Evolutionary conservation across 805 yeast genomes (phyloP).

Genomic region (Lachancea nothofagi): DNA sequence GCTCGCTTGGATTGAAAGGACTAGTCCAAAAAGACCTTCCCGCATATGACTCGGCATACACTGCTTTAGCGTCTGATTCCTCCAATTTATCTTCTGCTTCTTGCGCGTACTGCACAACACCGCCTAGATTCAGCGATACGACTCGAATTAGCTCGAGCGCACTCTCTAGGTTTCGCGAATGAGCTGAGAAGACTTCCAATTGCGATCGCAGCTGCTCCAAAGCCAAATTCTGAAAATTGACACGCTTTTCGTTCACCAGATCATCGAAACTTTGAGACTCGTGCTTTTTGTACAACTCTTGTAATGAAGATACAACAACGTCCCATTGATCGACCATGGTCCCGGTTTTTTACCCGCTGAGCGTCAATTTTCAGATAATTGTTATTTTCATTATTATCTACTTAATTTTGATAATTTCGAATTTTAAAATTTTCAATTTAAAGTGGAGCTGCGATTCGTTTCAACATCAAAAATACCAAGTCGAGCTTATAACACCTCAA

Average conservation of each 20-base stretch:
- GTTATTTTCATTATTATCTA: too few relatives aligned
- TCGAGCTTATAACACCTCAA: neutral
- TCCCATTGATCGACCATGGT: constrained; percentile 63
- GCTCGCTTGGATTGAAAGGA: constrained; percentile 54
- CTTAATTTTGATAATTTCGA: neutral
- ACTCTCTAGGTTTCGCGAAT: constrained; percentile 53
- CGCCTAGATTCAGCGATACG: constrained; percentile 42
- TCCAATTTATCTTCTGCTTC: constrained; percentile 4
- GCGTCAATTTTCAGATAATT: too few relatives aligned
- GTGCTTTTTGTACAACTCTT: constrained; percentile 60
- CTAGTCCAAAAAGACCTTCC: constrained; percentile 49
- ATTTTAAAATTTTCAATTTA: neutral
- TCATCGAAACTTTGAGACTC: constrained; percentile 49
- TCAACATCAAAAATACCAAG: neutral
- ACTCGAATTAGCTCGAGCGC: constrained; percentile 41
- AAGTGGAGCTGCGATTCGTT: neutral
- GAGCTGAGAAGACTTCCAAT: constrained; percentile 42
- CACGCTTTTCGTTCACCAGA: constrained; percentile 24
- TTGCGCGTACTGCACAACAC: constrained; percentile 32
- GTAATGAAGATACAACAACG: constrained; percentile 56
- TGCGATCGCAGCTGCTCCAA: constrained; percentile 39
- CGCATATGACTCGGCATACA: constrained; percentile 12
- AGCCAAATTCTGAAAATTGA: constrained; percentile 30
- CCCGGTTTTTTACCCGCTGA: constrained; percentile 2
- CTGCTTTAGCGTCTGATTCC: constrained; percentile 5